Evolutionary conservation across 352 stramenopile genomes (phyloP).

Genomic region (Thalassiosira sp.): DNA sequence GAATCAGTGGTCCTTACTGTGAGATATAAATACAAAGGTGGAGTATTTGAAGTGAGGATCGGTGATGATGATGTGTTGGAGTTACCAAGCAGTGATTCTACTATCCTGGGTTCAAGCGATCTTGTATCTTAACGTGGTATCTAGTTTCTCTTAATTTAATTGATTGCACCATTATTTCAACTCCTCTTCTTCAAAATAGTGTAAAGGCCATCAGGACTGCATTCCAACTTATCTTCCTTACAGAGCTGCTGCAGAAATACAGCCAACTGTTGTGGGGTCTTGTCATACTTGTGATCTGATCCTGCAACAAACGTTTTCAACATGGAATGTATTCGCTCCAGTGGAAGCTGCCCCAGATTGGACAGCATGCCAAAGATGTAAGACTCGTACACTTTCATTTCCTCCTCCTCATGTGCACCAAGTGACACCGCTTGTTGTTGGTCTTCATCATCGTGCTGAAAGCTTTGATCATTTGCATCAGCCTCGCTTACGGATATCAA

Average conservation of each 20-base stretch:
- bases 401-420: slow-evolving; percentile 89
- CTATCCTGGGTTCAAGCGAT: slow-evolving; percentile 30
- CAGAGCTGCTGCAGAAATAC: slow-evolving; percentile 80
- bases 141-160: too few species aligned
- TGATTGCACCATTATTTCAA: too few species aligned
- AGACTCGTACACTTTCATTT: slow-evolving; percentile 90
- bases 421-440: slow-evolving; percentile 88
- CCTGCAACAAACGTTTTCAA: slow-evolving; percentile 86
- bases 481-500: slow-evolving; percentile 45
- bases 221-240: slow-evolving; percentile 79
- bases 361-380: slow-evolving; percentile 95
- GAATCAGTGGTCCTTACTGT: slow-evolving; percentile 29
- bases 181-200: slow-evolving; percentile 71
- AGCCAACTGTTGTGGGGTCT: slow-evolving; percentile 76
- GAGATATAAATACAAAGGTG: slow-evolving; percentile 40
- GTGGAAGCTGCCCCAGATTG: slow-evolving; percentile 90
- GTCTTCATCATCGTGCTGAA: slow-evolving; percentile 69
- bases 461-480: slow-evolving; percentile 42
- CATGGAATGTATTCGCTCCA: slow-evolving; percentile 94
- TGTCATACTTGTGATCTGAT: slow-evolving; percentile 80
- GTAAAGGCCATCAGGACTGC: slow-evolving; percentile 80
- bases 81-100: slow-evolving; percentile 33
- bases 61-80: slow-evolving; percentile 35
- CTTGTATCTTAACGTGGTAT: slow-evolving; percentile 17
- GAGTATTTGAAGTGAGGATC: slow-evolving; percentile 41